phyloP scores from a whole-genome alignment of 2,329 filamentous ascomycete genomes.

The Zopfia rhizophila region DNA sequence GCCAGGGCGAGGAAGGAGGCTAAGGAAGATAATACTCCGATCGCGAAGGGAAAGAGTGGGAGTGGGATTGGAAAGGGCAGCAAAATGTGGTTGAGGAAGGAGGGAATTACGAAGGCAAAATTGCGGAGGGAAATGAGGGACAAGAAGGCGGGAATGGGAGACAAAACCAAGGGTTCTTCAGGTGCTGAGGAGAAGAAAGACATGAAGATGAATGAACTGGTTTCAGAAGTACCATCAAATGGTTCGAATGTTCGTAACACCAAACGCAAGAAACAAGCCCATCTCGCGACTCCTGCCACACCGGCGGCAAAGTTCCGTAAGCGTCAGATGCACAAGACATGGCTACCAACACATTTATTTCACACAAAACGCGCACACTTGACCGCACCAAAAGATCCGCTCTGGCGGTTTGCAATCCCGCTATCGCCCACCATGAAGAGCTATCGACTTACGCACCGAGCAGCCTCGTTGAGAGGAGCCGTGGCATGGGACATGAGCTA shows the following conservation, averaged over 20 bases:
- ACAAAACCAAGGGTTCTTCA: constrained; percentile 42
- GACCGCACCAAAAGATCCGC: constrained; percentile 77
- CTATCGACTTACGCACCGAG: constrained; percentile 87
- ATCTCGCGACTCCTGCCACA: constrained; percentile 71
- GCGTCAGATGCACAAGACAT: constrained; percentile 87
- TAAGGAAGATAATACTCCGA: constrained; percentile 89
- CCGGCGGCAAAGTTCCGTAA: constrained; percentile 80
- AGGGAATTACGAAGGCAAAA: constrained; percentile 78
- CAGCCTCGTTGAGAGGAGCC: constrained; percentile 77
- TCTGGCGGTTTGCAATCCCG: constrained; percentile 93
- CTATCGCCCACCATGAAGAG: constrained; percentile 88
- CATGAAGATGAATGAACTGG: constrained; percentile 27
- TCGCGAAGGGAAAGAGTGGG: constrained; percentile 72
- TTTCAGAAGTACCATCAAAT: constrained; percentile 14
- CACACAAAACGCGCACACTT: constrained; percentile 92
- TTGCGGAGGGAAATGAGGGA: constrained; percentile 65
- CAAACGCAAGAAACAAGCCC: constrained; percentile 76
- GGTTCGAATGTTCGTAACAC: constrained; percentile 56
- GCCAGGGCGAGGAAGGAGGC: constrained; percentile 77
- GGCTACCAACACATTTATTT: constrained; percentile 94
- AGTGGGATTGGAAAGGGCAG: constrained; percentile 62
- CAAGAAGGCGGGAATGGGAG: constrained; percentile 46
- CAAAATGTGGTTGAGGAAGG: constrained; percentile 69
- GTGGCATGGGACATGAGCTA: constrained; percentile 96
- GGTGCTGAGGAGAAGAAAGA: constrained; percentile 43